Percentiles rank a stretch among this genome's conserved stretches.
phyloP scores from a whole-genome alignment of 2,329 filamentous ascomycete species.

The Chalara sp. region DNA sequence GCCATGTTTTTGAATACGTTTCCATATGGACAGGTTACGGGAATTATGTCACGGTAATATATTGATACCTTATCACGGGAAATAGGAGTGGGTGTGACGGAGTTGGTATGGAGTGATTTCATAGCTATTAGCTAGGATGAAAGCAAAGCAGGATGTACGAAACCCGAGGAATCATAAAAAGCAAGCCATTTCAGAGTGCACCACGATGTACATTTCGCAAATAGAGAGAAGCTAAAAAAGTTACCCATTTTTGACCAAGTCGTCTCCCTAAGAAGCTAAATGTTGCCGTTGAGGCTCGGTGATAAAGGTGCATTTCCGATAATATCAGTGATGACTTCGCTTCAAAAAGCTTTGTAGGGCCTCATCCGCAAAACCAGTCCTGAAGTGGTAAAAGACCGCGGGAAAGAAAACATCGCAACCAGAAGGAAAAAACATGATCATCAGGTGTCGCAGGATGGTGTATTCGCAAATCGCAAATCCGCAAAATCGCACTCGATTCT shows the following conservation, averaged over 20 bases:
- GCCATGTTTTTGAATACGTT: too few species aligned
- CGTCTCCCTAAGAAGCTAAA: conserved; percentile 17
- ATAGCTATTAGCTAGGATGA: conserved; percentile 24
- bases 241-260: conserved; percentile 12
- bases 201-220: conserved; percentile 14
- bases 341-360: conserved; percentile 19
- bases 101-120: too few species aligned
- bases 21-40: too few species aligned
- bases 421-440: conserved; percentile 30
- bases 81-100: too few species aligned
- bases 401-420: conserved; percentile 23
- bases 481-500: conserved; percentile 25
- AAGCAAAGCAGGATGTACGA: conserved; percentile 18
- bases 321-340: conserved; percentile 21
- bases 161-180: conserved; percentile 22
- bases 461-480: conserved; percentile 28
- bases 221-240: conserved; percentile 14
- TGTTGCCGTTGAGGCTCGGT: conserved; percentile 22
- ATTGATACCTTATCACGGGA: too few species aligned
- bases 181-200: conserved; percentile 18
- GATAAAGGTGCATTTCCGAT: conserved; percentile 21
- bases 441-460: conserved; percentile 30
- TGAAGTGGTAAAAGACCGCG: conserved; percentile 20
- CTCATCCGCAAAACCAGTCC: conserved; percentile 20
- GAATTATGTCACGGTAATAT: too few species aligned